Percentiles rank a stretch among this genome's conserved stretches.
These are phyloP conservation scores for Ophiostoma australiae DNA, from an alignment of 2,329 filamentous ascomycete species.

Conservation along the genomic window DNA sequence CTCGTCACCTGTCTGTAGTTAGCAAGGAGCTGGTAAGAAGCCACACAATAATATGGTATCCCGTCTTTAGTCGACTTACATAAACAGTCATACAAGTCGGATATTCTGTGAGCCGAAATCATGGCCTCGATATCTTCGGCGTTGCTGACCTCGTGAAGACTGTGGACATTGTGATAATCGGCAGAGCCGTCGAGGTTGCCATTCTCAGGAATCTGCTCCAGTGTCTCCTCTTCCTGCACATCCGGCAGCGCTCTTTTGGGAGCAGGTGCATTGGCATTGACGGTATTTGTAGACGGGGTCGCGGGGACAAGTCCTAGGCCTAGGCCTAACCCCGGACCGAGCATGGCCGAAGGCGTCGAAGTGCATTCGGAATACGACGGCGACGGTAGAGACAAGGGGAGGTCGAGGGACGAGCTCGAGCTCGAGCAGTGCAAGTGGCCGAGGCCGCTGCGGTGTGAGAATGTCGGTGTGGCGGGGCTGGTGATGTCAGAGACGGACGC, in stretches of 20 bases:
- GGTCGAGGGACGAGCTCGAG: constrained; percentile 72
- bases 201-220: constrained; percentile 54
- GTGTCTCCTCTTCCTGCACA: constrained; percentile 80
- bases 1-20: constrained; percentile 40
- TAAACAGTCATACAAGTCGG: constrained; percentile 59
- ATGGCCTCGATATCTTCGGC: constrained; percentile 44
- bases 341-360: constrained; percentile 47
- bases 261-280: constrained; percentile 37
- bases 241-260: constrained; percentile 69
- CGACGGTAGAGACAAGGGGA: constrained; percentile 40
- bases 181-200: background rate
- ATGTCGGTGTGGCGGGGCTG: constrained; percentile 67
- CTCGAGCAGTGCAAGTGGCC: constrained; percentile 58
- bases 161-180: background rate
- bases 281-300: background rate
- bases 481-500: constrained; percentile 60
- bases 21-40: background rate
- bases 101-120: constrained; percentile 46
- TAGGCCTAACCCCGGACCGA: constrained; percentile 24
- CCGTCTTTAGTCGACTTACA: constrained; percentile 53
- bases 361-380: constrained; percentile 43
- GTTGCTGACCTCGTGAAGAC: background rate
- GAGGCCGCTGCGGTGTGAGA: constrained; percentile 46
- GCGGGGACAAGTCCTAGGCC: constrained; percentile 36
- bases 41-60: background rate